These are phyloP conservation scores for Jamesozyma jinghongensis DNA, from an alignment of 805 yeast species.

Conservation along the genomic window DNA sequence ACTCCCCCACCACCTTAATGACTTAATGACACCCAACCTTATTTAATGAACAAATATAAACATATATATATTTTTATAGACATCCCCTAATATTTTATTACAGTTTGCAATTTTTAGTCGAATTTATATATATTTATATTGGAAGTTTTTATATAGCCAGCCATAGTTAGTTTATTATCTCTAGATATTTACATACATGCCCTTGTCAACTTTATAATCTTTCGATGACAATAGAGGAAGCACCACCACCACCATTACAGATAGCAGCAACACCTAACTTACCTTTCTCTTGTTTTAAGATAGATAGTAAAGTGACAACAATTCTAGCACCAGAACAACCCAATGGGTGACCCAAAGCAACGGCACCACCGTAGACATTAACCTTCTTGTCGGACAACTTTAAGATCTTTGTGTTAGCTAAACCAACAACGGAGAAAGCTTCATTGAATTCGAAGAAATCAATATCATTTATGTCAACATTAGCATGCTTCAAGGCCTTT, in stretches of 20 bases:
- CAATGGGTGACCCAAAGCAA: slow-evolving; percentile 89
- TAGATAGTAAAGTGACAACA: slow-evolving; percentile 74
- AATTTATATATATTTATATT: too few relatives aligned
- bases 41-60: too few relatives aligned
- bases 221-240: slow-evolving; percentile 85
- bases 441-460: slow-evolving; percentile 95
- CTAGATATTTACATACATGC: background rate
- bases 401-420: slow-evolving; percentile 73
- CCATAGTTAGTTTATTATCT: too few relatives aligned
- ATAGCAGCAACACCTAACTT: slow-evolving; percentile 91
- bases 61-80: too few relatives aligned
- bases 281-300: slow-evolving; percentile 75
- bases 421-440: slow-evolving; percentile 94
- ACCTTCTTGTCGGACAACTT: slow-evolving; percentile 52
- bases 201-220: slow-evolving; percentile 28
- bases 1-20: too few relatives aligned
- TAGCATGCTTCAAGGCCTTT: slow-evolving; percentile 88
- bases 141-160: too few relatives aligned
- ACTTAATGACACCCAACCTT: too few relatives aligned
- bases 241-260: slow-evolving; percentile 99
- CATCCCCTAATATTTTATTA: too few relatives aligned
- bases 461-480: slow-evolving; percentile 50
- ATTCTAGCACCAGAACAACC: slow-evolving; percentile 96
- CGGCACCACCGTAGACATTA: slow-evolving; percentile 93
- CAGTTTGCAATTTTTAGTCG: too few relatives aligned